Base-by-base conservation (phyloP, 2,329 filamentous ascomycete species). In the Volutella citrinella region DNA sequence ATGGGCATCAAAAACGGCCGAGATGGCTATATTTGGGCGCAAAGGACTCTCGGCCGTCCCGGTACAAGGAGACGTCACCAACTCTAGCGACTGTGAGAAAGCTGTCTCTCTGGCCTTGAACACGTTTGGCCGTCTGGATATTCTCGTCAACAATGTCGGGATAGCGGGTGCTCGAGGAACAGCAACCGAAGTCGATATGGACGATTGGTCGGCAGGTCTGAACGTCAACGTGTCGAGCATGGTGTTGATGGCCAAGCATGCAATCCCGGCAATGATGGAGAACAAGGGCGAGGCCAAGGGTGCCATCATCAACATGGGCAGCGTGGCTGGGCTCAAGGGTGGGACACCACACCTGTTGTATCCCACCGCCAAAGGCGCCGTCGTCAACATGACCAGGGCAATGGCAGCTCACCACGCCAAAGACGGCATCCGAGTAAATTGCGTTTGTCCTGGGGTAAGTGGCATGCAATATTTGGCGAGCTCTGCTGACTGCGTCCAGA, bases 61-160 rank as follows among this genome's bases (percentile, higher is more conserved):
- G 0, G 44, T 68, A 3, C 49, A 61, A 30, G 75, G 64, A 4
- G 72, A 84, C 43, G 75, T 83, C n/a, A 79, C 76, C 0, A 55
- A 57, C 1, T 63, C 69, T 12, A 36, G 37, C 0, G 74, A 80
- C 34, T 84, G 78, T 48, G 58, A 70, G 30, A 44, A 39, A 2
- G 56, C 61, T 3, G 59, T 70, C 7, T 40, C 64, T 0, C 36
- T 53, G 0, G 68, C 78, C 0, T 11, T 78, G 2, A 39, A 62
- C 3, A 46, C 55, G 2, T 83, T 74, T 43, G 77, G 76, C 1
- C 61, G 74, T 3, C 43, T 84, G 3, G 78, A 84, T 46, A 78
- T 84, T 25, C 59, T 84, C 1, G 63, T 84, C 21, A 84, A 84
- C 49, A 78, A 77, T 36, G 80, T 84, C 3, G 82, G 81, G 0